A percentile compares a stretch with the other conserved stretches of the same genome.
Evolutionary conservation across 257 asterid species (phyloP).

Genomic region (Petunia axillaris): DNA sequence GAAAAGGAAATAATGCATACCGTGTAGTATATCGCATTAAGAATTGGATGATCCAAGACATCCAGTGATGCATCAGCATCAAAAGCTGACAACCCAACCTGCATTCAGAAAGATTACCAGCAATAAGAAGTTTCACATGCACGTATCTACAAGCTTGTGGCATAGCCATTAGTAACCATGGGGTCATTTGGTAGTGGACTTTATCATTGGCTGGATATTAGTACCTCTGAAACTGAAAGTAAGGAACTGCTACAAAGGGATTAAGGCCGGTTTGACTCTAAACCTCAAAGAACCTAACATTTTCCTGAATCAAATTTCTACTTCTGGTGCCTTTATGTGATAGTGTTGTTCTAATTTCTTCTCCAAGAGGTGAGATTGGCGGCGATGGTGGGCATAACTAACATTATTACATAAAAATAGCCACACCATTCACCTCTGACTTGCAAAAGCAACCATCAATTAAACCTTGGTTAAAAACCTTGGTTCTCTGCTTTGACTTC

Average conservation of each 20-base stretch:
- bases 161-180: not conserved
- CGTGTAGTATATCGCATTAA: conserved; percentile 79
- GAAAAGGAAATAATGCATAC: conserved; percentile 39
- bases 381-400: not conserved
- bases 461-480: not conserved
- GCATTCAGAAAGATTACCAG: conserved; percentile 26
- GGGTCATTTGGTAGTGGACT: not conserved
- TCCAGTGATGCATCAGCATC: conserved; percentile 76
- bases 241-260: not conserved
- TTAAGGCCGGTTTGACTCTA: not conserved
- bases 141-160: not conserved
- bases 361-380: not conserved
- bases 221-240: not conserved
- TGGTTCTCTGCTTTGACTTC: too few species aligned
- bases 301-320: not conserved
- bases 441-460: conserved; percentile 7
- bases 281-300: not conserved
- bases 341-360: not conserved
- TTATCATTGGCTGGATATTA: not conserved
- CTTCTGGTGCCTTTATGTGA: not conserved
- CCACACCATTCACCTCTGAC: not conserved
- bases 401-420: not conserved
- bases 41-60: conserved; percentile 77
- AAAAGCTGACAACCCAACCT: conserved; percentile 83
- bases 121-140: not conserved